Evolutionary conservation across 352 stramenopile species (phyloP), one percentile per base, ranked within the genome.

Genomic region (Lagenidium giganteum): DNA sequence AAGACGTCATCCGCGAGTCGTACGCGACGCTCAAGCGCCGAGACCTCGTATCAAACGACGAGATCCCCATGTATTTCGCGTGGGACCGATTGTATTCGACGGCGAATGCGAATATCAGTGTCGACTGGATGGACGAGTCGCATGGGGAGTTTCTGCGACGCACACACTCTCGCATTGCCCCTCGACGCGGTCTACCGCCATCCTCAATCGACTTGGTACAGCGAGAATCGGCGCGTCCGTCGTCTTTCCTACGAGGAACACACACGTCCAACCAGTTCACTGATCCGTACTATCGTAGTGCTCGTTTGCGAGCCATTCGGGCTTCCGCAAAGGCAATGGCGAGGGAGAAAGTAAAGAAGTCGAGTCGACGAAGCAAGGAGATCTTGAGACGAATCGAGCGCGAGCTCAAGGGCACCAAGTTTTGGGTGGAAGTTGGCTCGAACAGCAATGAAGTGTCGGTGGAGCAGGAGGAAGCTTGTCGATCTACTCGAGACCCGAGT

Each of bases 41-140:
- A 26, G 69, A 79, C 18, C 21, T 82, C 20, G 57, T 42, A 8
- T 82, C 69, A 5, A 50, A 79, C 13, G 66, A 82, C 5, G 69
- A 82, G 13, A 42, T 63, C 8, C 69, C 69, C 14, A 42, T 82
- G 14, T 82, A 79, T 40, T 82, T 79, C 22, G 69, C 69, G 1
- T 82, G 69, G 69, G 46, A 79, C 13, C 54, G 69, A 11, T 42
- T 82, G 21, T 82, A 79, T 14, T 48, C 67, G 14, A 42, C 66
- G 4, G 60, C 59, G 1, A 78, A 79, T 24, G 44, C 56, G 16
- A 78, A 71, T 16, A 36, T 76, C 5, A 79, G 61, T 34, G 57
- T 67, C 3, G 61, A 82, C 31, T 79, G 74, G 9, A 27, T 76
- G 32, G 38, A 42, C 6, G 69, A 82, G 50, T 62, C 54, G 0